Conservation (phyloP, 2,329 filamentous ascomycete genomes). For the Curvularia hawaiiensis region DNA sequence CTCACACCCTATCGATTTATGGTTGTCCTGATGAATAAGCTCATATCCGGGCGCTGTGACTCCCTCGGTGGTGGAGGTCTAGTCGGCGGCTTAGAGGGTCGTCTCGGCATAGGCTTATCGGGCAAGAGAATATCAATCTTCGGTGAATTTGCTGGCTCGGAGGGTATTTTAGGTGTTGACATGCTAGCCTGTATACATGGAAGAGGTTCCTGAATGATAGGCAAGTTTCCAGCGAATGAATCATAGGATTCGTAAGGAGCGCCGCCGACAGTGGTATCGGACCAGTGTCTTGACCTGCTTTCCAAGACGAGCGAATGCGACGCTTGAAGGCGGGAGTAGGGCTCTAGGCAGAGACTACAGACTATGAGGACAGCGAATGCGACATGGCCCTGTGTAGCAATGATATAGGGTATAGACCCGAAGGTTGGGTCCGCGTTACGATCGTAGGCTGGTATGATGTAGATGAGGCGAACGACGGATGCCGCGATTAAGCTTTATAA, state of each 20-base stretch:
- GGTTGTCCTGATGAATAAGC: conserved; percentile 21
- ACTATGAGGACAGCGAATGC: conserved; percentile 30
- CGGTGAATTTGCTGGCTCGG: conserved; percentile 3
- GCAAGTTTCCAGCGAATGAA: conserved; percentile 9
- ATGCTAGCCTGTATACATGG: conserved; percentile 26
- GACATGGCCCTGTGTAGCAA: conserved; percentile 31
- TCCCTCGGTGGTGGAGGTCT: conserved; percentile 30
- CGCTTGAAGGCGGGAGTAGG: conserved; percentile 16
- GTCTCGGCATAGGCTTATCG: conserved; percentile 15
- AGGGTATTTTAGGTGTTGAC: conserved; percentile 17
- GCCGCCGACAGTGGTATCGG: conserved; percentile 30
- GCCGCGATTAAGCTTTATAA: conserved; percentile 26
- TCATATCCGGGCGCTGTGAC: conserved; percentile 29
- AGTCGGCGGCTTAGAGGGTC: conserved; percentile 17
- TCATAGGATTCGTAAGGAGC: conserved; percentile 24
- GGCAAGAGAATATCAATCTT: conserved; percentile 16
- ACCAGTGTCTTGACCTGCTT: conserved; percentile 17
- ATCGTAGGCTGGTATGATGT: conserved; percentile 21
- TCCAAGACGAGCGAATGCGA: conserved; percentile 12
- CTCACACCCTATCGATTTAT: conserved; percentile 6
- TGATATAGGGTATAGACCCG: conserved; percentile 27
- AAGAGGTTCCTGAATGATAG: conserved; percentile 19
- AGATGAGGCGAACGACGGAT: conserved; percentile 29
- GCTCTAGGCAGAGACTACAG: conserved; percentile 29
- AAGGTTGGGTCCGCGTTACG: conserved; percentile 21